Evolutionary conservation across 192 early-diverging fungal species (phyloP), one percentile per base, ranked within the genome.

Genomic region (Spizellomyces punctatus): DNA sequence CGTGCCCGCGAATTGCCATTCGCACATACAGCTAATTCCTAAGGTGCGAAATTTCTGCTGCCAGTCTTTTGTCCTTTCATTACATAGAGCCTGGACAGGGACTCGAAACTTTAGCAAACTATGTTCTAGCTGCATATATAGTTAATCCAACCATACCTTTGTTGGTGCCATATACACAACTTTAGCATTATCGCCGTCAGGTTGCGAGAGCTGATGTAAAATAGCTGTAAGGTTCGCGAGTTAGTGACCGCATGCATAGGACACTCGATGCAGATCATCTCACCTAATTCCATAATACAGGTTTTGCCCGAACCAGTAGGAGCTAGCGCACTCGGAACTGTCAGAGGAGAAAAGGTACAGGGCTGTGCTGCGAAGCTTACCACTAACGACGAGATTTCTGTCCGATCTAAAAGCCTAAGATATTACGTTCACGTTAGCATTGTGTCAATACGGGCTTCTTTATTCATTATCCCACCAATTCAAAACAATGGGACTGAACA

Each of bases 251-350:
- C 4, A 46, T 44, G 49, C 55, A 19, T 2, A n/a, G 17, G 17
- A 52, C 17, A 8, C 1, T 9, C 16, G 2, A 48, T n/a, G 3
- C 12, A 17, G 10, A 49, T 79, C 71, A 47, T 77, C 63, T 43
- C 77, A 79, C 81, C 87, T 12, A 91, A 67, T 64, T 90, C 88
- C 80, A 90, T 77, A 22, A 91, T 65, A 5, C 75, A 77, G 2
- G 90, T 90, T 54, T 91, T 91, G 0, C 90, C 90, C 0, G 88
- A 88, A 4, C 88, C 88, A 0, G 90, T 91, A 0, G 90, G 90
- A 14, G 88, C 85, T 68, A 36, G 27, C 27, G 77, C 63, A 59
- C 78, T 63, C 5, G 78, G 72, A 61, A 80, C 27, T 36, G 27
- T 36, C 27, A 36, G 27, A 36, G 0, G 27, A 27, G 47, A 75